Evolutionary conservation across 768 basidiomycete genomes (phyloP).

Genomic region (Albatrellus ellisii): DNA sequence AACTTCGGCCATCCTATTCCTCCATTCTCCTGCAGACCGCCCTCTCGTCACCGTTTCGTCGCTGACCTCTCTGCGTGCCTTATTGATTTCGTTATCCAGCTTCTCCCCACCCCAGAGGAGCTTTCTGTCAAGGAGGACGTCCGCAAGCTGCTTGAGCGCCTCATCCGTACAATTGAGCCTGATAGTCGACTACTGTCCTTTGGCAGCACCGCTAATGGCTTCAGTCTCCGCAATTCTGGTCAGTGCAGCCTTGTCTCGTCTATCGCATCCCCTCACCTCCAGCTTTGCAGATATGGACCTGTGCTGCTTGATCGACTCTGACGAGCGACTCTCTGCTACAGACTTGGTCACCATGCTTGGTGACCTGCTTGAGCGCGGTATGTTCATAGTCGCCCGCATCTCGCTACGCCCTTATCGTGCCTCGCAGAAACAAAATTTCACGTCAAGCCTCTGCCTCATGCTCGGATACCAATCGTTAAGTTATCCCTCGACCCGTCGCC

Average conservation of each 20-base stretch:
- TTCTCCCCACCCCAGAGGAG: conserved; percentile 83
- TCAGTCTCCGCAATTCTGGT: conserved; percentile 95
- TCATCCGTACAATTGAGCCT: conserved; percentile 92
- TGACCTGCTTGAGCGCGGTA: conserved; percentile 86
- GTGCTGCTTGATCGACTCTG: conserved; percentile 89
- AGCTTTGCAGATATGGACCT: conserved; percentile 81
- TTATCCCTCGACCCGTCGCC: conserved; percentile 82
- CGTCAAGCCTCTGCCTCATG: conserved; percentile 92
- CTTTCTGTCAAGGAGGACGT: conserved; percentile 94
- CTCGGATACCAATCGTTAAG: conserved; percentile 98
- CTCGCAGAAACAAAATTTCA: conserved; percentile 81
- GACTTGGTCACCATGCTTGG: conserved; percentile 93
- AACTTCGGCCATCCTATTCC: neutral
- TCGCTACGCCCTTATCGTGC: conserved; percentile 10
- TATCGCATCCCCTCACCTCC: neutral
- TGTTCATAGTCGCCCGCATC: conserved; percentile 18
- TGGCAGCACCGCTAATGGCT: conserved; percentile 94
- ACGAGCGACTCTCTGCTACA: conserved; percentile 62
- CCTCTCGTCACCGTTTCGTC: conserved; percentile 50
- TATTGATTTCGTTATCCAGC: conserved; percentile 88
- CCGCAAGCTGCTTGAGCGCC: conserved; percentile 83
- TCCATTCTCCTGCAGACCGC: conserved; percentile 4
- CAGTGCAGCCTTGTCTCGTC: conserved; percentile 1
- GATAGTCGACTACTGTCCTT: conserved; percentile 85
- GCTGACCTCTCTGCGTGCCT: conserved; percentile 80